These are phyloP conservation scores for Candolleomyces efflorescens DNA, from an alignment of 768 basidiomycete genomes.

Conservation along the genomic window DNA sequence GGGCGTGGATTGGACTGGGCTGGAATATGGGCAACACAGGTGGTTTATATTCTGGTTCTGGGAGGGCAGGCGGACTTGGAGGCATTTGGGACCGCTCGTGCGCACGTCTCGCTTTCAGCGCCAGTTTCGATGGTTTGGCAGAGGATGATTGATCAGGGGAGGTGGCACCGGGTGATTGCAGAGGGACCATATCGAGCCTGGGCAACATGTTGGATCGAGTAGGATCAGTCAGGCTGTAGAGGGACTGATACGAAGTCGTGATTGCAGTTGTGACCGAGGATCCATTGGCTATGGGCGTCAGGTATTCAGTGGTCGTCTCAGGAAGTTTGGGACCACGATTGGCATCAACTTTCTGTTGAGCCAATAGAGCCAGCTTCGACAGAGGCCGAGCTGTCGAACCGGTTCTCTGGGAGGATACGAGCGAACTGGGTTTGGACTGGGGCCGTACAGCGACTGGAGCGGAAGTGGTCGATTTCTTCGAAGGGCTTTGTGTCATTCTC, in stretches of 20 bases:
- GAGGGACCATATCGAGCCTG: constrained; percentile 40
- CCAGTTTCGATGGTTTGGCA: constrained; percentile 67
- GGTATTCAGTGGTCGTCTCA: constrained; percentile 57
- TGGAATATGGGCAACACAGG: constrained; percentile 54
- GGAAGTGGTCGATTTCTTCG: constrained; percentile 1
- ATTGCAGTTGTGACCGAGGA: constrained; percentile 81
- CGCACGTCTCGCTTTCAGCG: constrained; percentile 63
- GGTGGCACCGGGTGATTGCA: constrained; percentile 22
- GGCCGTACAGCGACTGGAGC: not conserved
- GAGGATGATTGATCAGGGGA: constrained; percentile 20
- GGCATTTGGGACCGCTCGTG: constrained; percentile 32
- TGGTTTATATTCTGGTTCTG: constrained; percentile 35
- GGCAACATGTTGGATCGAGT: constrained; percentile 36
- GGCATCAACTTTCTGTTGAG: constrained; percentile 50
- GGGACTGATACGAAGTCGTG: constrained; percentile 74
- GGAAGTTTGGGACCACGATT: constrained; percentile 44
- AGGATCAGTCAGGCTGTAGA: constrained; percentile 58
- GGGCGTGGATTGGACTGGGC: constrained; percentile 45
- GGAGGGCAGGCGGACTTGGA: constrained; percentile 15
- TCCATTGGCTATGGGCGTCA: constrained; percentile 79
- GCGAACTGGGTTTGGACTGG: not conserved
- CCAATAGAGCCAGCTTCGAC: constrained; percentile 58
- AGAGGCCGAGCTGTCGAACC: constrained; percentile 15
- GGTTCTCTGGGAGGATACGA: not conserved
- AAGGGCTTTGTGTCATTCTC: constrained; percentile 4